Base-by-base conservation (phyloP, 164 flowering plant genomes). In the Aristolochia contorta region DNA sequence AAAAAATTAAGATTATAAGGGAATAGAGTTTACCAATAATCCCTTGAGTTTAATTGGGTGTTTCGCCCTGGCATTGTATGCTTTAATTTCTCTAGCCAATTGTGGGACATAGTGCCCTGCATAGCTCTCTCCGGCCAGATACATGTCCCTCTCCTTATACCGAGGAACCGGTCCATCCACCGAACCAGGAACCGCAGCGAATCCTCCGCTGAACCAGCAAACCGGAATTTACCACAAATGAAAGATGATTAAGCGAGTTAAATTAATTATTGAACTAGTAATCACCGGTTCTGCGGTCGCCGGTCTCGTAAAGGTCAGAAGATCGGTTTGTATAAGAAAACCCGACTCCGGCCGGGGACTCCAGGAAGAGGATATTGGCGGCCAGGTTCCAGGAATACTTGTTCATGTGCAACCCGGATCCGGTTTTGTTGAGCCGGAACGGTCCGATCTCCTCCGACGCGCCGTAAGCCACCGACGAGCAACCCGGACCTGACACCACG, bases 51-150 rank as follows among this genome's bases (percentile, higher is more conserved):
- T 82, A 0, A 87, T 81, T 1, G 75, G 77, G 54, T 74, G 64
- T 67, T 74, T 76, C 58, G 83, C 52, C 2, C 62, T 73, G 41
- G 68, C 25, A 59, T 85, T 87, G 77, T 84, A 68, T 23, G 47
- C 25, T 65, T 84, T 51, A 19, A 90, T 84, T 65, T 81, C 76
- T 58, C 71, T 70, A 6, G 97, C 95, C 58, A 90, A 58, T 66
- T 87, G 97, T 64, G 96, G 96, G 7, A 87, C 93, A 62, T 90
- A 87, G 56, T 90, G 95, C n/a, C 95, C 97, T 1, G 94, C 96
- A 46, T 91, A 91, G 79, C 97, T 91, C 71, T 91, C 97, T 52
- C 97, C 97, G 0, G 87, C 77, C 12, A 91, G 23, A 37, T 82
- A 91, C 9, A 88, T 66, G 23, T 88, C 96, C 10, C 90, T 71